phyloP scores from a whole-genome alignment of 2,329 filamentous ascomycete species.

The Xylaria sp. region DNA sequence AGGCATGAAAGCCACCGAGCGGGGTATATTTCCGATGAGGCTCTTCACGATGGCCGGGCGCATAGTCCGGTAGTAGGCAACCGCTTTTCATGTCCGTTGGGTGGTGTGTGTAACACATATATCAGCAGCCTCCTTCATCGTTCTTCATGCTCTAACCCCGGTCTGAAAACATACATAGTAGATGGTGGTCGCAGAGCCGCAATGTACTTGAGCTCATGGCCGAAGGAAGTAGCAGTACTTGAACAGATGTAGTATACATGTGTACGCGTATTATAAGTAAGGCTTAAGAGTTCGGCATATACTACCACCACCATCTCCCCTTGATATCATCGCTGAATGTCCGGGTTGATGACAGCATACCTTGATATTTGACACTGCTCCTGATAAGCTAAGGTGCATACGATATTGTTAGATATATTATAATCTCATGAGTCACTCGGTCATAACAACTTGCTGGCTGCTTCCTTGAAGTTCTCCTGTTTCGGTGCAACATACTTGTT shows the following conservation, averaged over 20 bases:
- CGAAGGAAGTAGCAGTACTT: slow-evolving; percentile 20
- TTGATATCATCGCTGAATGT: background rate
- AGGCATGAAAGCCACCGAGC: slow-evolving; percentile 30
- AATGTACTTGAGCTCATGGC: background rate
- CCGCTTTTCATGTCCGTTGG: background rate
- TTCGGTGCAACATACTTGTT: background rate
- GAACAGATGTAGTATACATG: background rate
- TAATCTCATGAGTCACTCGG: background rate
- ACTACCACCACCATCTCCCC: background rate
- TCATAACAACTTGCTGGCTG: background rate
- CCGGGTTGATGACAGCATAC: background rate
- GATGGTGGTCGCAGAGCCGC: background rate
- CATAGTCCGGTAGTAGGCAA: background rate
- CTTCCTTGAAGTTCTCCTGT: background rate
- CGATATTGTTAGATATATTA: background rate
- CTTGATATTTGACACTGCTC: background rate
- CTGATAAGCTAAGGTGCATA: background rate
- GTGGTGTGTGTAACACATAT: background rate
- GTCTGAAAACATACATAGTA: background rate
- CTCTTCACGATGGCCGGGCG: slow-evolving; percentile 24
- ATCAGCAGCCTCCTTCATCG: background rate
- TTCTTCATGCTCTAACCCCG: background rate
- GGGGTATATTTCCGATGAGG: slow-evolving; percentile 34
- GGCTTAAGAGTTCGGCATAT: background rate
- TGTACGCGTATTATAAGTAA: background rate